Evolutionary conservation across 2,329 filamentous ascomycete species (phyloP), one percentile per base, ranked within the genome.

Genomic region (Talaromyces pinophilus): DNA sequence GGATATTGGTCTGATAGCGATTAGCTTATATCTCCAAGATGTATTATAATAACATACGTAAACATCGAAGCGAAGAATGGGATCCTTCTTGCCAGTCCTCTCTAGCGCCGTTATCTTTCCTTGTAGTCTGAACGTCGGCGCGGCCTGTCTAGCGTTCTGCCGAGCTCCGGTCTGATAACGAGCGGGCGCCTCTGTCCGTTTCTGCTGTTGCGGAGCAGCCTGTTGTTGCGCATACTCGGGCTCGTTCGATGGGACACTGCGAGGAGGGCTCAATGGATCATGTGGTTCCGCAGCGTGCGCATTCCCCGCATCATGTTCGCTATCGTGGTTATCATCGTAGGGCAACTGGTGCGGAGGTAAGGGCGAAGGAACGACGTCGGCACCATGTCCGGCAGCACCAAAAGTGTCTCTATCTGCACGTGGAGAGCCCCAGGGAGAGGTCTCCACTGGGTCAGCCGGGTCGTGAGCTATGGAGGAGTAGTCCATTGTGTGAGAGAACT

Each of bases 101-200:
- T 99, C 95, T 59, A 99, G 83, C 1, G 91, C 93, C 0, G 93
- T 97, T 69, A 99, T 93, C 82, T 98, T 99, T 55, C 91, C 93
- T 77, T 97, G 93, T 44, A 99, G 86, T 79, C 92, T 94, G 79
- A 91, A 93, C 68, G 90, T 87, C 33, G 91, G 89, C 64, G 87
- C 85, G 52, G 86, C 81, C 77, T 75, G 79, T 54, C 75, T 75
- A 44, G 74, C 70, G 62, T 74, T 71, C 59, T 78, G 77, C 67
- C 77, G 72, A 62, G 77, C 70, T 61, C 77, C 77, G 15, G 75
- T 76, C 68, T 83, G 82, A 70, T 85, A 84, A 72, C 82, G 80
- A 65, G 82, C 81, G 48, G 83, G 80, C 33, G 72, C 70, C 66
- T 80, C 78, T 71, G 77, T 71, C 68, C 76, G 79, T 62, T 79